These are phyloP conservation scores for Leptographium lundbergii DNA, from an alignment of 2,329 filamentous ascomycete species.

Conservation along the genomic window DNA sequence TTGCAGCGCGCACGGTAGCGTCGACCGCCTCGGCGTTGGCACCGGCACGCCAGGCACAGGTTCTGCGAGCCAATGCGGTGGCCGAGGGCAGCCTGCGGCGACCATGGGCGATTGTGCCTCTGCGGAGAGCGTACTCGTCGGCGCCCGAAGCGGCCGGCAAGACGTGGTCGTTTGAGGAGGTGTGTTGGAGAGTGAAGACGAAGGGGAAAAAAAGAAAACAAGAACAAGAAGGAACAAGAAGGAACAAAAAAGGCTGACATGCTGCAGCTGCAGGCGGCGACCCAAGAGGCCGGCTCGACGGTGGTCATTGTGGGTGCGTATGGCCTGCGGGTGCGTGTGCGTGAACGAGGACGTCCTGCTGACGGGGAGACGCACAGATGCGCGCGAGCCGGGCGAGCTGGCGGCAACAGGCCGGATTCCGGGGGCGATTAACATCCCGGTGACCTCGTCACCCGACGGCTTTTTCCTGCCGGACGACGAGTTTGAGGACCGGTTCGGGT, in stretches of 20 bases:
- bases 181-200: constrained; percentile 8
- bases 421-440: constrained; percentile 67
- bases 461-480: constrained; percentile 65
- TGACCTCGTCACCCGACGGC: constrained; percentile 64
- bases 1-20: background rate
- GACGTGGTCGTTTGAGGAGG: constrained; percentile 35
- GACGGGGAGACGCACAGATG: constrained; percentile 32
- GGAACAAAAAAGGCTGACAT: background rate
- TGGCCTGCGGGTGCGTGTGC: background rate
- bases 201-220: background rate
- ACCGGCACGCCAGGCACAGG: no score
- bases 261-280: constrained; percentile 27
- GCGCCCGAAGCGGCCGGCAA: constrained; percentile 19
- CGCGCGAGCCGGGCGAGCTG: constrained; percentile 61
- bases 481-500: constrained; percentile 75
- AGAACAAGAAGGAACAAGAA: no score
- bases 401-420: constrained; percentile 60
- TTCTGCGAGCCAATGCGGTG: background rate
- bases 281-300: constrained; percentile 17
- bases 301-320: constrained; percentile 34
- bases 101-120: no score
- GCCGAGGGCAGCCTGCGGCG: no score
- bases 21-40: background rate
- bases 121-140: constrained; percentile 17
- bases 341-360: background rate